phyloP scores from a whole-genome alignment of 768 basidiomycete genomes.

The Psilocybe sp. region DNA sequence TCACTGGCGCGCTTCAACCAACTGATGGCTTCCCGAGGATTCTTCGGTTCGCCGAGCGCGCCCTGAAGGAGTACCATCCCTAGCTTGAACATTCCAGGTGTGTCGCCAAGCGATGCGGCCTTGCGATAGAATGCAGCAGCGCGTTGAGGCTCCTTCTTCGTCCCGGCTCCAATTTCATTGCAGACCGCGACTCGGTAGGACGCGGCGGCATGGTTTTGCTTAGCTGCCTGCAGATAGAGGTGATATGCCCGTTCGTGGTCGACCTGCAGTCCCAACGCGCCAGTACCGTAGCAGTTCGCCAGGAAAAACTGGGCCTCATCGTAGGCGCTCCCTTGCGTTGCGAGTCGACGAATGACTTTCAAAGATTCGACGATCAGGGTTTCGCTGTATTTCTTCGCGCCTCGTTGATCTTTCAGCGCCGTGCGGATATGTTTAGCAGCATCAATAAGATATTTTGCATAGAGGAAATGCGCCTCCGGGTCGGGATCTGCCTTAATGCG shows the following conservation, averaged over 20 bases:
- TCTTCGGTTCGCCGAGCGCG: conserved; percentile 74
- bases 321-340: conserved; percentile 88
- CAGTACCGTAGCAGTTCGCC: conserved; percentile 95
- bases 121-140: conserved; percentile 97
- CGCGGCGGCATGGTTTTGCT: conserved; percentile 93
- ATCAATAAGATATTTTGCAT: conserved; percentile 98
- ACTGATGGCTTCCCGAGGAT: conserved; percentile 87
- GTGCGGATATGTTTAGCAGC: conserved; percentile 90
- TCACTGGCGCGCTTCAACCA: conserved; percentile 95
- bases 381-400: conserved; percentile 90
- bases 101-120: conserved; percentile 93
- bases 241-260: conserved; percentile 99
- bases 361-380: conserved; percentile 82
- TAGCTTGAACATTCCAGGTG: conserved; percentile 99
- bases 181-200: conserved; percentile 98
- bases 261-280: conserved; percentile 90
- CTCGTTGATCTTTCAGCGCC: conserved; percentile 71
- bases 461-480: conserved; percentile 95
- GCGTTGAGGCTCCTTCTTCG: conserved; percentile 80
- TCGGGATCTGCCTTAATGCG: conserved; percentile 98
- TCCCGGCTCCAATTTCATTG: conserved; percentile 98
- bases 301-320: conserved; percentile 98
- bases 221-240: conserved; percentile 93
- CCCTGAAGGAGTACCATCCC: conserved; percentile 95
- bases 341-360: conserved; percentile 89